Percentiles rank a stretch among this genome's conserved stretches.
These are phyloP conservation scores for Pythium chondricola DNA, from an alignment of 352 stramenopile genomes.

Conservation along the genomic window DNA sequence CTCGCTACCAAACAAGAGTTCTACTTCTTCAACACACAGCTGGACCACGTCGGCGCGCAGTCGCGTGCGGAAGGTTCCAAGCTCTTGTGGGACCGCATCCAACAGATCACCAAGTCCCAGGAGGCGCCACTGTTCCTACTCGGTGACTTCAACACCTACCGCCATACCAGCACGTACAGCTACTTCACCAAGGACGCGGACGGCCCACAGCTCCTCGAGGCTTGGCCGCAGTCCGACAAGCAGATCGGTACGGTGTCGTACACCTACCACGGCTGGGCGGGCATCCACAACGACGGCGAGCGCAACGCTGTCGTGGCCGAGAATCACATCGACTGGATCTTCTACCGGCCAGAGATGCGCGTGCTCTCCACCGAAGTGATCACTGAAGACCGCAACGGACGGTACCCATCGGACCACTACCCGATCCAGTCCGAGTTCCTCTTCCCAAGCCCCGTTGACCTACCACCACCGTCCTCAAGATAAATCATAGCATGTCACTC, in stretches of 20 bases:
- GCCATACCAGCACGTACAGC: constrained; percentile 70
- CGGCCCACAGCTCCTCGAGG: constrained; percentile 60
- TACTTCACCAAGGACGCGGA: constrained; percentile 66
- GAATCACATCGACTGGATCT: constrained; percentile 89
- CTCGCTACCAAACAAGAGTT: constrained; percentile 27
- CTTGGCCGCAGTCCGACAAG: constrained; percentile 59
- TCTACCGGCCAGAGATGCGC: constrained; percentile 72
- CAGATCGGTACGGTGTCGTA: constrained; percentile 74
- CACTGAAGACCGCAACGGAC: constrained; percentile 70
- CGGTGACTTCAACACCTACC: constrained; percentile 85
- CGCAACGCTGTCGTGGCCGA: constrained; percentile 51
- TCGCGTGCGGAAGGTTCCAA: constrained; percentile 22
- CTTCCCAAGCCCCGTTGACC: constrained; percentile 52
- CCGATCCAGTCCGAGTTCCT: constrained; percentile 78
- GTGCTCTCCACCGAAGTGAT: constrained; percentile 78
- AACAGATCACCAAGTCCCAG: constrained; percentile 23
- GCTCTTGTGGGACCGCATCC: constrained; percentile 27
- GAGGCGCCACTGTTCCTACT: constrained; percentile 67
- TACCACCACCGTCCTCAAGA: constrained; percentile 56
- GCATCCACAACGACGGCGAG: constrained; percentile 78
- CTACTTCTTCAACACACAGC: constrained; percentile 37
- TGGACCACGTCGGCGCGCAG: constrained; percentile 26
- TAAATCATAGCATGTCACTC: no score
- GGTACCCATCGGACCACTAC: constrained; percentile 85
- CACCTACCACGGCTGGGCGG: constrained; percentile 85